Base-by-base conservation (phyloP, 805 yeast genomes). In the Saturnispora besseyi region DNA sequence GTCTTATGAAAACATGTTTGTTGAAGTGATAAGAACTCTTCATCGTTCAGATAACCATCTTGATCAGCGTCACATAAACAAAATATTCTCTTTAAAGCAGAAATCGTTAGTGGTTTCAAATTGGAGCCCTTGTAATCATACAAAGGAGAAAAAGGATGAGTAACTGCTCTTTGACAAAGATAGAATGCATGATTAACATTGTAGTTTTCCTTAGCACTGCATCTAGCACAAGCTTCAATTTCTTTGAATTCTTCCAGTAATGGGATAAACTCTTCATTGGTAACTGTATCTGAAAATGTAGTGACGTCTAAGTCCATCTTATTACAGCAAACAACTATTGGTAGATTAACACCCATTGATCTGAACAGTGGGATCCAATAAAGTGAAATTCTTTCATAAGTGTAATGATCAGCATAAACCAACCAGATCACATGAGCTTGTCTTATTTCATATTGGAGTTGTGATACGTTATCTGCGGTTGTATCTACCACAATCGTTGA, bases 341-440 rank as follows among this genome's bases (percentile, higher is more conserved):
- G 99, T 12, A 91, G 65, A 61, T 93, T 93, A 51, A 91, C 88
- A 3, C 99, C 99, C 76, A 88, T 73, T 0, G 96, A 87, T 53
- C 99, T 74, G 59, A 93, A 84, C 72, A 84, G 77, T 46, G 95
- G 93, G 77, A 93, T 82, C 99, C 99, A 93, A 64, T 89, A 89
- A 24, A 91, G 70, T 2, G 96, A 81, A 4, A 93, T 79, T 44
- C 98, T 74, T 63, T 93, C 98, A 62, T 89, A 93, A 0, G 98
- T 88, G 62, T 89, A 93, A 60, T 89, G 96, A 61, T 90, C 98
- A 3, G 93, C 78, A 62, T 90, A 93, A 0, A 93, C 88, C n/a
- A 93, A 74, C 91, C 96, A 85, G 2, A 93, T 85, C 12, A 89
- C 97, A 65, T 87, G 91, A 0, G 97, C 93, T 48, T 77, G 75